phyloP scores from a whole-genome alignment of 108 stramenopile genomes.

The Cyclotella kingstonii region DNA sequence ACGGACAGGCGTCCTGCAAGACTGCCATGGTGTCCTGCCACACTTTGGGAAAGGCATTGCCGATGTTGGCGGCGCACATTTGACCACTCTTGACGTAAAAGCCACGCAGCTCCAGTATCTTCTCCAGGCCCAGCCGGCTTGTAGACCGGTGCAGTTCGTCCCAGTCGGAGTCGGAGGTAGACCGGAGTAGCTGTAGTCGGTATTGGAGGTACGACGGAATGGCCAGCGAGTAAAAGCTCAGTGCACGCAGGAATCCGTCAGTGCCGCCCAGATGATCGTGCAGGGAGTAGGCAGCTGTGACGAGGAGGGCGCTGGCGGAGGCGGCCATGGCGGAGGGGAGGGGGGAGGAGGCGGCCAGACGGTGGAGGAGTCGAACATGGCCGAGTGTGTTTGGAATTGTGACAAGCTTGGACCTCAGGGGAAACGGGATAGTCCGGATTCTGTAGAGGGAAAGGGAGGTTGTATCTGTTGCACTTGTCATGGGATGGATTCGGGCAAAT shows the following conservation, averaged over 20 bases:
- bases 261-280: slow-evolving; percentile 50
- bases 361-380: background rate
- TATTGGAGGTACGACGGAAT: slow-evolving; percentile 69
- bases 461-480: too few species aligned
- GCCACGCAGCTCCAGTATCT: slow-evolving; percentile 75
- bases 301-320: too few species aligned
- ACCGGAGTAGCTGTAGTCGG: slow-evolving; percentile 53
- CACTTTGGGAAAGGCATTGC: slow-evolving; percentile 77
- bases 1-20: slow-evolving; percentile 80
- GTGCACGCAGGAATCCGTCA: slow-evolving; percentile 51
- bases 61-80: slow-evolving; percentile 81
- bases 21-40: slow-evolving; percentile 85
- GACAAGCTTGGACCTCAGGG: too few species aligned
- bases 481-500: too few species aligned
- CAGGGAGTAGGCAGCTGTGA: slow-evolving; percentile 5
- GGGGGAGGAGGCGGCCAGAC: background rate
- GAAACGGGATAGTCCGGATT: too few species aligned
- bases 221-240: slow-evolving; percentile 57
- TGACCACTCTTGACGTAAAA: slow-evolving; percentile 87
- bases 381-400: too few species aligned
- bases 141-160: slow-evolving; percentile 65
- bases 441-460: too few species aligned
- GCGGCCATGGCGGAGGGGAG: too few species aligned
- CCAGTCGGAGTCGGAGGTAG: slow-evolving; percentile 64
- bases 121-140: slow-evolving; percentile 53